Evolutionary conservation across 208 protist genomes (phyloP), one percentile per base, ranked within the genome.

Genomic region (Acanthamoeba healyi): DNA sequence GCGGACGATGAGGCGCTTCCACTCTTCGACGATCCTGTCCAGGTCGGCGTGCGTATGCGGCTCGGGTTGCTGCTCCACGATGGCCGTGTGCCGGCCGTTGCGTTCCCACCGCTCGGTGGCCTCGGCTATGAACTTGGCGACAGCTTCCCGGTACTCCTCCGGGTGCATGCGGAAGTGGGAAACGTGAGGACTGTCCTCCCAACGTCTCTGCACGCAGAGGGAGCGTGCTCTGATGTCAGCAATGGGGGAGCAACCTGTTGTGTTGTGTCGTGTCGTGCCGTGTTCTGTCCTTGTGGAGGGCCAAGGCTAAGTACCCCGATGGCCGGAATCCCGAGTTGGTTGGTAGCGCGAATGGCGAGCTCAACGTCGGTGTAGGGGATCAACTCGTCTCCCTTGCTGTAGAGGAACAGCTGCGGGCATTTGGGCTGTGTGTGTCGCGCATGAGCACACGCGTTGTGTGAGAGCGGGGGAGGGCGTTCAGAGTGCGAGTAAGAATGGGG

Each of bases 351-450:
- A 9, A 86, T 86, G 46, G 77, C 77, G 10, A 24, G n/a, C 34
- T 86, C 77, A 9, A 86, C 36, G 32, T 86, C 77, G 12, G 77
- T 86, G 77, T 86, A 86, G 29, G 77, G 77, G 19, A 86, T 86
- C 44, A 86, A 44, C 32, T 86, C 77, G 24, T 86, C 77, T 7
- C 44, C 44, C 46, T 86, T 86, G 46, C 77, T 86, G 46, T 86
- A 86, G n/a, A 86, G 38, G 46, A 40, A 86, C 42, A 86, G 44
- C 77, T 86, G 77, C 26, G 77, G 77, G 17, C 44, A 86, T 44
- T 86, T 86, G 44, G 77, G 77, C 77, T 86, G 77, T 6, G 14
- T 15, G 29, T 26, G 15, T 12, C 29, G 58, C 14, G 26, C 6
- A 26, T 12, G 6, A 67, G 36, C 6, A 67, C 29, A 67, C 7